phyloP scores from a whole-genome alignment of 768 basidiomycete genomes.

The Sistotremastrum suecicum region DNA sequence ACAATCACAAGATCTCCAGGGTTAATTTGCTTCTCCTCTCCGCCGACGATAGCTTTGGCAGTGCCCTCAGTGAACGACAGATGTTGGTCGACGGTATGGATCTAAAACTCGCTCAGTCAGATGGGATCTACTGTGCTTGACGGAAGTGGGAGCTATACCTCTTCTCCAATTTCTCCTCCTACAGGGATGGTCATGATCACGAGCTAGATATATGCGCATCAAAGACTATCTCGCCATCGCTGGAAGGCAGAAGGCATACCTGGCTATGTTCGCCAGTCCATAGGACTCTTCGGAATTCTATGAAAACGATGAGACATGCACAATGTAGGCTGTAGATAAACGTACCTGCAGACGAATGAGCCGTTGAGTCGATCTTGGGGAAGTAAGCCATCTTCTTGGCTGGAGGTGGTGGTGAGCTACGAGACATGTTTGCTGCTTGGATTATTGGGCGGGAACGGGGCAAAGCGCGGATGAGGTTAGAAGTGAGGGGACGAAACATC shows the following conservation, averaged over 20 bases:
- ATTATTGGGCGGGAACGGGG: not conserved
- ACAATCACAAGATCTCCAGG: conserved; percentile 24
- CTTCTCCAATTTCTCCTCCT: conserved; percentile 24
- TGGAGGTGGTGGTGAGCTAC: not conserved
- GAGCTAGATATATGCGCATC: conserved; percentile 10
- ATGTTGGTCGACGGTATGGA: conserved; percentile 22
- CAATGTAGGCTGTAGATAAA: not conserved
- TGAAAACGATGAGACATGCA: conserved; percentile 1
- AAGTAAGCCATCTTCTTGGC: conserved; percentile 17
- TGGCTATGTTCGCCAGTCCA: conserved; percentile 18
- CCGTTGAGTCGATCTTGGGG: conserved; percentile 16
- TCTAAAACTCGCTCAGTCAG: conserved; percentile 5
- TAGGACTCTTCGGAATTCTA: conserved; percentile 21
- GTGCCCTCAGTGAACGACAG: conserved; percentile 21
- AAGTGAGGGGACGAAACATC: too few relatives aligned
- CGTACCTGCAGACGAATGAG: conserved; percentile 5
- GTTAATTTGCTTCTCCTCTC: conserved; percentile 22
- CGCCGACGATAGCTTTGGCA: conserved; percentile 21
- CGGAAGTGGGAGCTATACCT: conserved; percentile 7
- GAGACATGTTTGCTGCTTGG: not conserved
- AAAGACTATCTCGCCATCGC: too few relatives aligned
- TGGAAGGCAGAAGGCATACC: too few relatives aligned
- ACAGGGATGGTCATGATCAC: conserved; percentile 25
- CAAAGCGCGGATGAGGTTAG: too few relatives aligned
- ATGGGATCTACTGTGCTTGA: not conserved